These are phyloP conservation scores for Spencermartinsiella ligniputridi DNA, from an alignment of 1,139 yeast species.

Conservation along the genomic window DNA sequence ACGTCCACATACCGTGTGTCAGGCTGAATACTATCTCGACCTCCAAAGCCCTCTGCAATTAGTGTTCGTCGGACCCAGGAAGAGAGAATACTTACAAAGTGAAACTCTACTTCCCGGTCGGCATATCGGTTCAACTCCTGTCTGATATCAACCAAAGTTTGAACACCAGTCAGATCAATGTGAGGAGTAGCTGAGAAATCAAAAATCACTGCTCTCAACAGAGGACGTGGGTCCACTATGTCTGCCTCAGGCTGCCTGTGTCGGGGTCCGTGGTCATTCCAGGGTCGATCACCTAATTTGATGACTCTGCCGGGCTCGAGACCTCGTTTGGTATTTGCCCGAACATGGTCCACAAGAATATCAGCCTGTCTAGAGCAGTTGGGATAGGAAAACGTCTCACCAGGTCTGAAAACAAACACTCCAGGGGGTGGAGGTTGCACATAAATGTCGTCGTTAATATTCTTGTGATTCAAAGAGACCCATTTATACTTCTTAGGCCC, in stretches of 20 bases:
- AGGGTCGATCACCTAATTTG: constrained; percentile 67
- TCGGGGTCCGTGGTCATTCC: constrained; percentile 85
- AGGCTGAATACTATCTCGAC: constrained; percentile 35
- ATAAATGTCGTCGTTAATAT: constrained; percentile 53
- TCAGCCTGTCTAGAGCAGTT: constrained; percentile 76
- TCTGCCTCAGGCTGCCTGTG: constrained; percentile 27
- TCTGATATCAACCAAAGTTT: constrained; percentile 69
- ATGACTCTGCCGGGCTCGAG: constrained; percentile 38
- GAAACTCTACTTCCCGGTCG: constrained; percentile 82
- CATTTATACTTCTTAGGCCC: constrained; percentile 38
- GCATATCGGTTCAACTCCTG: constrained; percentile 71
- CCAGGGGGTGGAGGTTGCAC: constrained; percentile 87
- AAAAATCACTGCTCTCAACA: constrained; percentile 64
- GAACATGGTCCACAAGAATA: constrained; percentile 62
- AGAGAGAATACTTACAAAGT: constrained; percentile 77
- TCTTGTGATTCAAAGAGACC: constrained; percentile 66
- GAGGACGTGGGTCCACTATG: constrained; percentile 53
- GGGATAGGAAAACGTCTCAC: constrained; percentile 77
- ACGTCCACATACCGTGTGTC: constrained; percentile 22
- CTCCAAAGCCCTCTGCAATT: constrained; percentile 75
- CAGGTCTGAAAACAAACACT: constrained; percentile 76
- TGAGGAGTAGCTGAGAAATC: constrained; percentile 77
- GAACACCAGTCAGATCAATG: constrained; percentile 75
- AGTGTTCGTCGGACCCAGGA: constrained; percentile 85
- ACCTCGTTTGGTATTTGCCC: constrained; percentile 59